These are phyloP conservation scores for Microdochium nivale DNA, from an alignment of 2,329 filamentous ascomycete species.

Conservation along the genomic window DNA sequence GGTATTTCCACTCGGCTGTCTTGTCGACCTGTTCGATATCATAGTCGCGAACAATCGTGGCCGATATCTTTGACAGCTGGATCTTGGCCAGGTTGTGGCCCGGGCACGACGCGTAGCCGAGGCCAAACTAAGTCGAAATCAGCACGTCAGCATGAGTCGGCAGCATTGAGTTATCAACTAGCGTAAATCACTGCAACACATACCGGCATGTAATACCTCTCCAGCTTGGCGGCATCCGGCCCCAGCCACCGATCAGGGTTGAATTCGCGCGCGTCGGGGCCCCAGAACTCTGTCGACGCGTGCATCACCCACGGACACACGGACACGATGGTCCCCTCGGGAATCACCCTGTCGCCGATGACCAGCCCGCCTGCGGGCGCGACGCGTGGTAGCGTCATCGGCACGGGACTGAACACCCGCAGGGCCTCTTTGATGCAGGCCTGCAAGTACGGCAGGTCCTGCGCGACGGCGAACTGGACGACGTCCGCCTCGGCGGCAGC, in stretches of 20 bases:
- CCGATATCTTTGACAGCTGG: background rate
- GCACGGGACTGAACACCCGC: constrained; percentile 9
- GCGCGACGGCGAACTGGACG: constrained; percentile 8
- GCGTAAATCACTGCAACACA: background rate
- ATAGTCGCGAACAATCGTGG: background rate
- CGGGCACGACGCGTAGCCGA: background rate
- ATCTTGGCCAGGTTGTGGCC: background rate
- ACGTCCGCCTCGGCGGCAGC: constrained; percentile 1
- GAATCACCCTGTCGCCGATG: constrained; percentile 11
- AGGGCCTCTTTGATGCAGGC: constrained; percentile 18
- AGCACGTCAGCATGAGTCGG: no score
- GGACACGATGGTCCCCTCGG: constrained; percentile 7
- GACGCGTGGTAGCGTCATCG: constrained; percentile 4
- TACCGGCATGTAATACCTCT: background rate
- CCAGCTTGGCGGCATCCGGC: background rate
- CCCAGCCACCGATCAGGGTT: constrained; percentile 1
- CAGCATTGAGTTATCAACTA: background rate
- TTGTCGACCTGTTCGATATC: background rate
- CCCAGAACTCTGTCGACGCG: background rate
- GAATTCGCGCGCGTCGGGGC: background rate
- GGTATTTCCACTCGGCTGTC: background rate
- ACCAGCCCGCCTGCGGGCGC: constrained; percentile 8
- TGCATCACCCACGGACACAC: background rate
- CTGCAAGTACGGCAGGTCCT: constrained; percentile 14
- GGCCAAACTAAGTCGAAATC: background rate